Evolutionary conservation across 768 basidiomycete species (phyloP).

Genomic region (Amanita subjunquillea): DNA sequence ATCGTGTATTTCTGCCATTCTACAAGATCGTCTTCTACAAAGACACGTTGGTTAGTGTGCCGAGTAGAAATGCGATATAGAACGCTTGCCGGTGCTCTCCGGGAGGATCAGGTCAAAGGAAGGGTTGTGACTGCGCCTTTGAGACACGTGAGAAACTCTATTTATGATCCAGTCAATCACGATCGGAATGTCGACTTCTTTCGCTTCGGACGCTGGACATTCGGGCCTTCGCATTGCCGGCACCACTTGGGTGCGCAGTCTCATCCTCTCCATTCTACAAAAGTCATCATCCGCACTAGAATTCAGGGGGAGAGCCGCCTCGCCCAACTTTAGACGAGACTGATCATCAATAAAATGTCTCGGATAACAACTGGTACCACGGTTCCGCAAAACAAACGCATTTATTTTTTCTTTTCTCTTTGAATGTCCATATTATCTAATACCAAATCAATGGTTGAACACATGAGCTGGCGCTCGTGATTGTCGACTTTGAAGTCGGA

Average conservation of each 20-base stretch:
- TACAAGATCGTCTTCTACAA: background rate
- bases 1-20: slow-evolving; percentile 85
- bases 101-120: background rate
- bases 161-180: background rate
- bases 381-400: background rate
- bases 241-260: background rate
- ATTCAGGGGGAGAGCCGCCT: background rate
- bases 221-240: background rate
- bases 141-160: background rate
- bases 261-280: background rate
- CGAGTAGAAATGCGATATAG: background rate
- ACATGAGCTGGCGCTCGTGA: background rate
- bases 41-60: background rate
- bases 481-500: background rate
- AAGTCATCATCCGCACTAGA: background rate
- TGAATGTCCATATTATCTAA: background rate
- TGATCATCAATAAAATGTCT: background rate
- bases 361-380: background rate
- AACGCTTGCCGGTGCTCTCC: background rate
- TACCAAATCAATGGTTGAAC: background rate
- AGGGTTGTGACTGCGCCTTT: background rate
- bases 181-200: background rate
- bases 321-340: background rate
- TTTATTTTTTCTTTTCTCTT: background rate
- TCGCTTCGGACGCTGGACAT: no score